Evolutionary conservation across 129 eudicot species (phyloP).

Genomic region (Centella asiatica): DNA sequence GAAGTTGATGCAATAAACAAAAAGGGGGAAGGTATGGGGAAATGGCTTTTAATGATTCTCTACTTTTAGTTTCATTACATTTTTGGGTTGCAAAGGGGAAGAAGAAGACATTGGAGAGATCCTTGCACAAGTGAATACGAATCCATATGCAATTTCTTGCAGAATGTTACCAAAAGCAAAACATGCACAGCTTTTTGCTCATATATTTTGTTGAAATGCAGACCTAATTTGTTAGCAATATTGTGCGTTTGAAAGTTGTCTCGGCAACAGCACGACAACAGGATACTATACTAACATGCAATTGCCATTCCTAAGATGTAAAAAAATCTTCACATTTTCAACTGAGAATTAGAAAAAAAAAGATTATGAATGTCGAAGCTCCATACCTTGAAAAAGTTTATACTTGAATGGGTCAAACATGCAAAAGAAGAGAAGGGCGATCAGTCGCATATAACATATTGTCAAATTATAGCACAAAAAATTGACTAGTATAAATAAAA

Average conservation of each 20-base stretch:
- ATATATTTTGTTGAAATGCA: too few relatives aligned
- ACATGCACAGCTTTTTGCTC: too few relatives aligned
- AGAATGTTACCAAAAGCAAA: too few relatives aligned
- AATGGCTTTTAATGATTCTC: neutral
- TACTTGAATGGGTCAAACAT: constrained; percentile 25
- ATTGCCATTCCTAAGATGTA: neutral
- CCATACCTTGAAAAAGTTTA: constrained; percentile 52
- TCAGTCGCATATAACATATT: neutral
- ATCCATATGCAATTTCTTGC: too few relatives aligned
- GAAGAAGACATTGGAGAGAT: too few relatives aligned
- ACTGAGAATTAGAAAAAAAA: neutral
- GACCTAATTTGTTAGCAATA: neutral
- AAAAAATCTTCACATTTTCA: neutral
- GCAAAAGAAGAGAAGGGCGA: constrained; percentile 17
- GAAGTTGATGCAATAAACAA: neutral
- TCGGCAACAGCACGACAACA: neutral
- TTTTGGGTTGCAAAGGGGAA: too few relatives aligned
- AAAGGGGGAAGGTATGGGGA: neutral
- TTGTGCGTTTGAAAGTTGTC: neutral
- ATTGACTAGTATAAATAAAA: neutral
- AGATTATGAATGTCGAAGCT: neutral
- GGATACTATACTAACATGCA: neutral
- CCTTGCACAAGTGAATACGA: too few relatives aligned
- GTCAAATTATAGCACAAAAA: neutral
- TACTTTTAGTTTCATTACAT: neutral